Percentiles rank a stretch among this genome's conserved stretches.
These are phyloP conservation scores for Erodium trifolium DNA, from an alignment of 441 rosid species.

Conservation along the genomic window DNA sequence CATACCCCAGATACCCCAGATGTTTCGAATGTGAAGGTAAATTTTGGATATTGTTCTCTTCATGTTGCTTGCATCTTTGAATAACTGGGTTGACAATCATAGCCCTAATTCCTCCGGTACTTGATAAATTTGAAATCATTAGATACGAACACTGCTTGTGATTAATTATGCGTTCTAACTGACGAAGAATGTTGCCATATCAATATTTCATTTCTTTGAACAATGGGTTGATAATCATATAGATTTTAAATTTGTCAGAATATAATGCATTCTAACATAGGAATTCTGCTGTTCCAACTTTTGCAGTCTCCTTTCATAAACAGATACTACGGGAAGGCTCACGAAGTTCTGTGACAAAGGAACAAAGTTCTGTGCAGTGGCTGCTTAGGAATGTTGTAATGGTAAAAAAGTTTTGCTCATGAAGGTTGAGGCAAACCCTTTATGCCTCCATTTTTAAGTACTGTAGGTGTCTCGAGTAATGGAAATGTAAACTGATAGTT, in stretches of 20 bases:
- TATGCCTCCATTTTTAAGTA: conserved; percentile 9
- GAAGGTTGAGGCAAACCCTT: neutral
- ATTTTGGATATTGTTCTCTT: neutral
- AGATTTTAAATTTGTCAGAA: too few relatives aligned
- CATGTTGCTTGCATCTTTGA: too few relatives aligned
- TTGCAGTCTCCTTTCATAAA: conserved; percentile 62
- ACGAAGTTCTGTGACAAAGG: conserved; percentile 40
- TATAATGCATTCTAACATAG: too few relatives aligned
- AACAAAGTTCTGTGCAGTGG: neutral
- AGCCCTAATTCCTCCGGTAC: too few relatives aligned
- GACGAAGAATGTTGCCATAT: too few relatives aligned
- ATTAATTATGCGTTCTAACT: too few relatives aligned
- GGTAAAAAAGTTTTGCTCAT: neutral
- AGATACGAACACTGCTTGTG: too few relatives aligned
- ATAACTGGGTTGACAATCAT: too few relatives aligned
- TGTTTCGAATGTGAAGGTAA: conserved; percentile 54
- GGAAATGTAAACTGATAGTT: conserved; percentile 19
- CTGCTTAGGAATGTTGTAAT: neutral
- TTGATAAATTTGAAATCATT: too few relatives aligned
- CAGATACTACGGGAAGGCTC: conserved; percentile 72
- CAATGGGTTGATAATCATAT: too few relatives aligned
- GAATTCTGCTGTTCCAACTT: neutral
- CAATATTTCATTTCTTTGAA: too few relatives aligned
- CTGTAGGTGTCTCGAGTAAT: conserved; percentile 15
- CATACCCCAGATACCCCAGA: conserved; percentile 66